Conservation (phyloP, 352 stramenopile genomes). For the Achlya hypogyna region DNA sequence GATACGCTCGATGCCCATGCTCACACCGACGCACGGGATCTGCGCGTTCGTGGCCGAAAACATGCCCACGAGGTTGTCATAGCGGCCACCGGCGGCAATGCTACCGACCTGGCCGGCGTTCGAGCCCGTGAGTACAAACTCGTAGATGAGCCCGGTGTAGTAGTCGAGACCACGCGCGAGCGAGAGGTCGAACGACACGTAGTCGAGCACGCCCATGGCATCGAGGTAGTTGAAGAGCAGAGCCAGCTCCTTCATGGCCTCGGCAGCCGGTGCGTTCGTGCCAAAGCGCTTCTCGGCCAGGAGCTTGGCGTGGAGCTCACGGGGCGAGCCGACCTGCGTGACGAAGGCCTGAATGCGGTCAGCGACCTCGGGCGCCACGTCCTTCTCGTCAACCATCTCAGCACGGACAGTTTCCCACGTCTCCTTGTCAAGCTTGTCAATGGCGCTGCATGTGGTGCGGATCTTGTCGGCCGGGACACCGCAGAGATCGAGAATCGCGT, state of each 20-base stretch:
- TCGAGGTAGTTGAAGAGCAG: conserved; percentile 97
- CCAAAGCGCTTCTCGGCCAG: conserved; percentile 82
- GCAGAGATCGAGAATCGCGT: conserved; percentile 96
- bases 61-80: conserved; percentile 98
- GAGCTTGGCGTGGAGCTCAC: conserved; percentile 74
- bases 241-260: conserved; percentile 88
- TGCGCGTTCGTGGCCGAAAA: conserved; percentile 91
- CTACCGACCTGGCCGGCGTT: conserved; percentile 90
- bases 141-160: conserved; percentile 99
- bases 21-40: conserved; percentile 97
- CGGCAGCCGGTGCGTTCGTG: conserved; percentile 71
- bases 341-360: conserved; percentile 95
- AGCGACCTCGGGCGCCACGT: conserved; percentile 80
- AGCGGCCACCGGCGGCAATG: conserved; percentile 95
- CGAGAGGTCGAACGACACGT: conserved; percentile 94
- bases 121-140: conserved; percentile 91
- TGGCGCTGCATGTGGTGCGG: conserved; percentile 94
- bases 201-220: conserved; percentile 92
- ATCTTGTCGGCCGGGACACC: conserved; percentile 96
- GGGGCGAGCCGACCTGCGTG: conserved; percentile 78
- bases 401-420: conserved; percentile 81
- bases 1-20: conserved; percentile 97
- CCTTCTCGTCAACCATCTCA: conserved; percentile 98
- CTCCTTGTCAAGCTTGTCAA: conserved; percentile 99
- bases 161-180: conserved; percentile 97